Conservation (phyloP, 257 asterid species). For the Plantago major region DNA sequence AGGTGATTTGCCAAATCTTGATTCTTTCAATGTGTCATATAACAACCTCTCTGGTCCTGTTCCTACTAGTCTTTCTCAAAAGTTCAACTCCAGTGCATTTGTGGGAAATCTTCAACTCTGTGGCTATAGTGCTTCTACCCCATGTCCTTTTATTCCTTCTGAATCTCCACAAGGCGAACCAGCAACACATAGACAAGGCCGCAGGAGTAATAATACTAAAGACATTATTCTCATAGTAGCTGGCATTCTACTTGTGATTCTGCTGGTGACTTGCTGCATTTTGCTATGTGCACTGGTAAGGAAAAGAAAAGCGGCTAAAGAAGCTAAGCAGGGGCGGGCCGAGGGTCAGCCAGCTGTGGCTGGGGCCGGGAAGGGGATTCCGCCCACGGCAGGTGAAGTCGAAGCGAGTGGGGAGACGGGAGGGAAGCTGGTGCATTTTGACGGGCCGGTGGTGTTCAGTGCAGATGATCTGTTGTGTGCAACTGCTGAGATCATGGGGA, state of each 20-base stretch:
- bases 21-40: conserved; percentile 66
- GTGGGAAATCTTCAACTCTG: conserved; percentile 70
- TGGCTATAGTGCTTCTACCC: conserved; percentile 55
- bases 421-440: conserved; percentile 92
- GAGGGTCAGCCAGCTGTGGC: conserved; percentile 23
- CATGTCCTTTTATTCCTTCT: conserved; percentile 48
- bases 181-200: conserved; percentile 20
- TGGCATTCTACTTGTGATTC: conserved; percentile 57
- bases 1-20: conserved; percentile 52
- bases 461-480: conserved; percentile 95
- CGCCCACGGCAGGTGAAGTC: conserved; percentile 36
- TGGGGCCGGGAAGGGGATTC: conserved; percentile 36
- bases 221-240: conserved; percentile 75
- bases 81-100: conserved; percentile 67
- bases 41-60: conserved; percentile 80
- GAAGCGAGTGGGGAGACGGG: conserved; percentile 68
- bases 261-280: conserved; percentile 56
- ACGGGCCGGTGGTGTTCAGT: conserved; percentile 70
- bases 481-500: conserved; percentile 95
- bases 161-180: conserved; percentile 31
- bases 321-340: conserved; percentile 23
- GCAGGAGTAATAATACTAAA: conserved; percentile 49
- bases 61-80: conserved; percentile 48
- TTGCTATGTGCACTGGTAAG: conserved; percentile 57
- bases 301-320: conserved; percentile 44